Conservation (phyloP, 306 rosid genomes). For the Cicer yamashitae region DNA sequence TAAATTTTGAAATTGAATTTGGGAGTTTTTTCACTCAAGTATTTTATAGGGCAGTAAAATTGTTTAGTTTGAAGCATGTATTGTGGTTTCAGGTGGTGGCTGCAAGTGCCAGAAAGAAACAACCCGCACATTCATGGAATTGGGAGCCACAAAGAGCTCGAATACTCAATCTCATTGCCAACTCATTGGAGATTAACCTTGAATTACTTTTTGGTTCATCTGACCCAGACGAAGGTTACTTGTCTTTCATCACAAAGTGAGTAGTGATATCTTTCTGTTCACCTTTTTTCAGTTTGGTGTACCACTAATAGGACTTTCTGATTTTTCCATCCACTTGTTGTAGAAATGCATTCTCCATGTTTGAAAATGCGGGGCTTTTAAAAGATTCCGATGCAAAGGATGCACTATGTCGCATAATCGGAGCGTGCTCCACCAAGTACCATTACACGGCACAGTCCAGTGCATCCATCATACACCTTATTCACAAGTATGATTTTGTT, state of each 20-base stretch:
- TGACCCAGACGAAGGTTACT: constrained; percentile 71
- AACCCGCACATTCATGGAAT: constrained; percentile 65
- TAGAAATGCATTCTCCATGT: constrained; percentile 77
- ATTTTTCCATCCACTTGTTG: constrained; percentile 36
- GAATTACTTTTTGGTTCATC: constrained; percentile 79
- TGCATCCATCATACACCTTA: constrained; percentile 85
- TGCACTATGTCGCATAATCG: constrained; percentile 81
- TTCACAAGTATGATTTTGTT: constrained; percentile 92
- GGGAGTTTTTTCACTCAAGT: constrained; percentile 9
- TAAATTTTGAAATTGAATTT: neutral
- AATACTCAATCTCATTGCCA: constrained; percentile 83
- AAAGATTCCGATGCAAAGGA: constrained; percentile 79
- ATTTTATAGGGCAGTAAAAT: neutral
- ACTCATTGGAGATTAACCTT: constrained; percentile 87
- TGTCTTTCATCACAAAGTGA: constrained; percentile 83
- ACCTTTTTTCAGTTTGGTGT: neutral
- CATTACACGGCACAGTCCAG: constrained; percentile 83
- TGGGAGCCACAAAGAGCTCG: constrained; percentile 90
- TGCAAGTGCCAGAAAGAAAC: constrained; percentile 72
- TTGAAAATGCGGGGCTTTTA: constrained; percentile 69
- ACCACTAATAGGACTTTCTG: constrained; percentile 27
- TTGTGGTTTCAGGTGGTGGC: constrained; percentile 61
- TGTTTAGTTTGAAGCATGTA: constrained; percentile 26
- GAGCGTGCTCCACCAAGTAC: constrained; percentile 90
- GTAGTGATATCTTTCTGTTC: constrained; percentile 47